These are phyloP conservation scores for Metschnikowia bowlesiae DNA, from an alignment of 805 yeast genomes.

Conservation along the genomic window DNA sequence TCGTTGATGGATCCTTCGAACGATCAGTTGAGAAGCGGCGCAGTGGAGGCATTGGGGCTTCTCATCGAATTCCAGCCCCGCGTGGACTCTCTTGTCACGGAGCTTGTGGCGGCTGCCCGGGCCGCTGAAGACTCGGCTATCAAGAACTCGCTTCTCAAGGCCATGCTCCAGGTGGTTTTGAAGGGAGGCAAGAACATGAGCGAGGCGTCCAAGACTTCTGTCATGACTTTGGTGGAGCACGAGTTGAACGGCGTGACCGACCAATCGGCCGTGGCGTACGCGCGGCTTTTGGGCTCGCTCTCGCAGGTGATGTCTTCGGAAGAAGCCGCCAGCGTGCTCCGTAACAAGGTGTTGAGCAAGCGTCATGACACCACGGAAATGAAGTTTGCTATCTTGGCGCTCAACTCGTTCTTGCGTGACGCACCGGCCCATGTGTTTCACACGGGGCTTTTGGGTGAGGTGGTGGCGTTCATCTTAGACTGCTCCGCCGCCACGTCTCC, in stretches of 20 bases:
- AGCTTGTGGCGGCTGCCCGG: constrained; percentile 72
- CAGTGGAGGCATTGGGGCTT: constrained; percentile 86
- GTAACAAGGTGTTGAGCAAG: constrained; percentile 51
- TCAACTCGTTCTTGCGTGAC: constrained; percentile 76
- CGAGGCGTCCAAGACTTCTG: constrained; percentile 63
- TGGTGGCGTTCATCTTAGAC: constrained; percentile 45
- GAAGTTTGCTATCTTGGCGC: constrained; percentile 61
- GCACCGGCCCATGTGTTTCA: constrained; percentile 62
- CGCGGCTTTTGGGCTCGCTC: constrained; percentile 71
- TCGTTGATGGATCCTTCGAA: constrained; percentile 75
- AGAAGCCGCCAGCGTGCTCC: constrained; percentile 59
- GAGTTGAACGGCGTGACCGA: constrained; percentile 53
- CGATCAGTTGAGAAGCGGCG: constrained; percentile 71
- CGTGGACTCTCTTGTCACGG: constrained; percentile 87
- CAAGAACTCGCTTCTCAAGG: constrained; percentile 80
- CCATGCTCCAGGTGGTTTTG: constrained; percentile 73
- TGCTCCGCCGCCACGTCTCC: constrained; percentile 42
- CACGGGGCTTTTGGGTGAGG: constrained; percentile 46
- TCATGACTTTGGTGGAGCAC: constrained; percentile 70
- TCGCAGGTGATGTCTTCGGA: constrained; percentile 60
- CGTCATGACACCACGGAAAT: constrained; percentile 42
- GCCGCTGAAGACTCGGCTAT: constrained; percentile 64
- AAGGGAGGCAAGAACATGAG: constrained; percentile 77
- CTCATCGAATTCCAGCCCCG: constrained; percentile 87
- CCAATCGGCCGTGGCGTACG: constrained; percentile 68